These are phyloP conservation scores for Haematococcus lacustris DNA, from an alignment of 139 green algal species.

Conservation along the genomic window DNA sequence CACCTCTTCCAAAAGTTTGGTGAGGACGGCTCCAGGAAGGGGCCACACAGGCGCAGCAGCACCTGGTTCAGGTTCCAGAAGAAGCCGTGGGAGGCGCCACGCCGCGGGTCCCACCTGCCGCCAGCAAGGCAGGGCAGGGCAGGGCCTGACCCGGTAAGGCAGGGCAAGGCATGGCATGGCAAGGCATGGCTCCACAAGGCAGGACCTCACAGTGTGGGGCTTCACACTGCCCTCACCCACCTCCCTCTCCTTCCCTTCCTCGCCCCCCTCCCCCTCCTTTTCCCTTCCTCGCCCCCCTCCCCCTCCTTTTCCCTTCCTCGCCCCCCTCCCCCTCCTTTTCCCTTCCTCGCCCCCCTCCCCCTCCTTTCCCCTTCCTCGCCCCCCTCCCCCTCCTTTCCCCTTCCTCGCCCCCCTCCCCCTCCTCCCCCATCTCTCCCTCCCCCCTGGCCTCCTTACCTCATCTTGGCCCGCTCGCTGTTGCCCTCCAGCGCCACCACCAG, in stretches of 20 bases:
- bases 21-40: constrained; percentile 70
- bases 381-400: background rate
- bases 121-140: background rate
- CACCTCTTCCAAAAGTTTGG: constrained; percentile 33
- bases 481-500: constrained; percentile 54
- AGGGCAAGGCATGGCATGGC: too few species aligned
- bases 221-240: too few species aligned
- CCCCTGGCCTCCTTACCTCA: constrained; percentile 38
- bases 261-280: too few species aligned
- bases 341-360: background rate
- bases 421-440: background rate
- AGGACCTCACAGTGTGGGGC: too few species aligned
- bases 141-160: too few species aligned
- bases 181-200: too few species aligned
- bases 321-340: background rate
- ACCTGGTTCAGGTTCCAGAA: constrained; percentile 76
- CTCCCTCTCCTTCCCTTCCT: too few species aligned
- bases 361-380: too few species aligned
- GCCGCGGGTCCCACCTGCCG: background rate
- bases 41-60: constrained; percentile 72
- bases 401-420: background rate
- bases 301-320: background rate
- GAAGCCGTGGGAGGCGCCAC: constrained; percentile 63
- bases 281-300: too few species aligned
- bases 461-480: constrained; percentile 81